phyloP scores from a whole-genome alignment of 371 early-diverging fungal species.

The Mucor velutinosus region DNA sequence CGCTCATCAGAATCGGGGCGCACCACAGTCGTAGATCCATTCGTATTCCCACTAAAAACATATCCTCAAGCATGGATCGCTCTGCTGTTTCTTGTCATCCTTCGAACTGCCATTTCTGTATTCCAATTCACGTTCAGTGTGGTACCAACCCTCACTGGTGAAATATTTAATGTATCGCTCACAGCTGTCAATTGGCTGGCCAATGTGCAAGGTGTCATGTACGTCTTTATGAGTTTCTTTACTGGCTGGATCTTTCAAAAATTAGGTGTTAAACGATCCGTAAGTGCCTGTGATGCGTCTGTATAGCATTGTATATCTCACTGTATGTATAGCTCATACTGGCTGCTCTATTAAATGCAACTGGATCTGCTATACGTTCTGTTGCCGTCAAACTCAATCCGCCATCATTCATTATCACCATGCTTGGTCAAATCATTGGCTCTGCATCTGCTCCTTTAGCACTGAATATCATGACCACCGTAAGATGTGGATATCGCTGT shows the following conservation, averaged over 20 bases:
- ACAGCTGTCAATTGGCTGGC: slow-evolving; percentile 46
- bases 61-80: slow-evolving; percentile 46
- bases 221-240: slow-evolving; percentile 39
- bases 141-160: slow-evolving; percentile 28
- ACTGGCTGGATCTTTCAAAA: slow-evolving; percentile 43
- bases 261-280: slow-evolving; percentile 42
- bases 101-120: slow-evolving; percentile 36
- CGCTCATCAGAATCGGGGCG: slow-evolving; percentile 10
- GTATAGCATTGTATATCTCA: background rate
- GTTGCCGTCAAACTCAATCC: slow-evolving; percentile 36
- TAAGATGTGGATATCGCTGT: slow-evolving; percentile 5
- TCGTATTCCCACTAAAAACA: slow-evolving; percentile 23
- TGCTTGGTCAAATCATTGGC: slow-evolving; percentile 62
- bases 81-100: slow-evolving; percentile 32
- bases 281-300: background rate
- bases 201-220: slow-evolving; percentile 37
- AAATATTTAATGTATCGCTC: slow-evolving; percentile 31
- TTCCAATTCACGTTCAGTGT: slow-evolving; percentile 45
- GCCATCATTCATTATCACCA: slow-evolving; percentile 44
- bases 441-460: slow-evolving; percentile 64
- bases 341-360: slow-evolving; percentile 45
- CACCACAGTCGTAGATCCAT: slow-evolving; percentile 14
- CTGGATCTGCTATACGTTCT: slow-evolving; percentile 57
- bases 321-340: slow-evolving; percentile 39
- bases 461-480: slow-evolving; percentile 60